Conservation (phyloP, 257 asterid genomes). For the Solanum peruvianum region DNA sequence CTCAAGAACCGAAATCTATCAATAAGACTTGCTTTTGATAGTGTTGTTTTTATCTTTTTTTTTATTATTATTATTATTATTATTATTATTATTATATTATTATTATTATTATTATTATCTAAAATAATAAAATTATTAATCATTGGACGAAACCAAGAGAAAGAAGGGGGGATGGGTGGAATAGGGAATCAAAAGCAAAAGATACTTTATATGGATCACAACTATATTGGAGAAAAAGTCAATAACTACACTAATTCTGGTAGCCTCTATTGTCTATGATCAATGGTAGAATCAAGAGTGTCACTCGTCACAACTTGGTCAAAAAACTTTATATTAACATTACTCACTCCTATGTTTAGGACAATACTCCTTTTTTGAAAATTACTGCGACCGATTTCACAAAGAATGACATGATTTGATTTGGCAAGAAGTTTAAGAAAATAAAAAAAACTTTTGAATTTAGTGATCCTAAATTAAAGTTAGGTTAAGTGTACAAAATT, state of each 20-base stretch:
- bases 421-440: too few relatives aligned
- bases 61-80: too few relatives aligned
- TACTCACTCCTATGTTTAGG: background rate
- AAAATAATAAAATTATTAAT: too few relatives aligned
- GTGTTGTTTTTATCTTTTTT: background rate
- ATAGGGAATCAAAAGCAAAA: background rate
- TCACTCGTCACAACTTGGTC: background rate
- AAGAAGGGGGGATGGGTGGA: background rate
- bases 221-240: background rate
- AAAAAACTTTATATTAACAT: background rate
- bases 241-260: background rate
- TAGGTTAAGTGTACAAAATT: too few relatives aligned
- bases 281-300: background rate
- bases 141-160: too few relatives aligned
- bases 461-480: too few relatives aligned
- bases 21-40: background rate
- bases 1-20: background rate
- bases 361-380: background rate
- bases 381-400: rapidly evolving
- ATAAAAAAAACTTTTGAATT: too few relatives aligned
- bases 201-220: background rate
- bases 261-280: background rate
- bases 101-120: too few relatives aligned
- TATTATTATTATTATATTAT: too few relatives aligned
- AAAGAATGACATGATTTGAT: too few relatives aligned